phyloP scores from a whole-genome alignment of 1,284 basidiomycete genomes.

The Pseudozyma pruni region DNA sequence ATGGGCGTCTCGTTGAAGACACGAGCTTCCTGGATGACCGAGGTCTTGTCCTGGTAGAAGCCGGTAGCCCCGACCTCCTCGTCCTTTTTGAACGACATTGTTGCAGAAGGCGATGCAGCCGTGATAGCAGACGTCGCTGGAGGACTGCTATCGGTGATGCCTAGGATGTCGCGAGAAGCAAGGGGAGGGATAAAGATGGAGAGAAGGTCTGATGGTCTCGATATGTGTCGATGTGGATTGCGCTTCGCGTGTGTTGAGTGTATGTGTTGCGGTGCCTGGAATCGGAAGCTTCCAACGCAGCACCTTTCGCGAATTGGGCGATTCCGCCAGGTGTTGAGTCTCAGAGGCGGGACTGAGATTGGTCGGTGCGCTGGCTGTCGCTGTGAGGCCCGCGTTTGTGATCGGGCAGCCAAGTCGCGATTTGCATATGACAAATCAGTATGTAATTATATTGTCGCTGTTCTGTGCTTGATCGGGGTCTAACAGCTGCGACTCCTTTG shows the following conservation, averaged over 20 bases:
- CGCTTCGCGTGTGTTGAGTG: conserved; percentile 14
- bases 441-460: conserved; percentile 3
- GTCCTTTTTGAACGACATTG: conserved; percentile 68
- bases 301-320: conserved; percentile 10
- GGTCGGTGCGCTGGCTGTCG: conserved; percentile 39
- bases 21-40: conserved; percentile 84
- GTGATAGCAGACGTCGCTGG: conserved; percentile 4
- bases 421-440: conserved; percentile 7
- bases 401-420: conserved; percentile 10
- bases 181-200: neutral
- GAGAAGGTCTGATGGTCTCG: neutral
- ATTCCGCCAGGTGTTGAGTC: no score
- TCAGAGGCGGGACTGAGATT: no score
- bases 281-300: conserved; percentile 40
- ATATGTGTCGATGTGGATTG: conserved; percentile 5
- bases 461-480: neutral
- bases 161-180: conserved; percentile 8
- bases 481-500: neutral
- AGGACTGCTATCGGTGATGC: conserved; percentile 8
- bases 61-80: conserved; percentile 61
- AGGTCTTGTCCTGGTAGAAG: conserved; percentile 68
- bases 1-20: conserved; percentile 99
- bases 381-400: conserved; percentile 13
- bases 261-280: conserved; percentile 4
- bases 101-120: conserved; percentile 11